These are phyloP conservation scores for Aspergillus tamarii DNA, from an alignment of 2,329 filamentous ascomycete species.

Conservation along the genomic window DNA sequence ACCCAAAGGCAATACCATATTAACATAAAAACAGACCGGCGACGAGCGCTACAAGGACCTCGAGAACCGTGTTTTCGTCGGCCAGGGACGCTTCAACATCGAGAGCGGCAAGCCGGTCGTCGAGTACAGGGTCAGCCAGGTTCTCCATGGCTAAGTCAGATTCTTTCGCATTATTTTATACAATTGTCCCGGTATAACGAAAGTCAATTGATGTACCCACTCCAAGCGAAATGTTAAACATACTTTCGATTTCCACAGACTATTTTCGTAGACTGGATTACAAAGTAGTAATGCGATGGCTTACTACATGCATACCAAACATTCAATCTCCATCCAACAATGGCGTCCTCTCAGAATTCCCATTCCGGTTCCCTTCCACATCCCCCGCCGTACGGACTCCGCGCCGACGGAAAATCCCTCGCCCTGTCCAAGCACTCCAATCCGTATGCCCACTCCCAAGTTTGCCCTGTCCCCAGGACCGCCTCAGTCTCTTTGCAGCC, in stretches of 20 bases:
- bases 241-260: neutral
- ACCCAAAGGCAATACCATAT: neutral
- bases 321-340: conserved; percentile 23
- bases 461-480: conserved; percentile 18
- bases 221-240: neutral
- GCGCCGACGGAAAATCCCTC: neutral
- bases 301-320: too few relatives aligned
- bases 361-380: conserved; percentile 8
- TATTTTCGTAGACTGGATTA: neutral
- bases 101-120: conserved; percentile 43
- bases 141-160: conserved; percentile 28
- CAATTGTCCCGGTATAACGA: neutral
- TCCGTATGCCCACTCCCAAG: neutral
- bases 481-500: conserved; percentile 16
- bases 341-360: conserved; percentile 28
- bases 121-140: conserved; percentile 48
- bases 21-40: conserved; percentile 38
- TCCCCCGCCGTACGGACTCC: conserved; percentile 12
- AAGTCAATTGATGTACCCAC: neutral
- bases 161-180: neutral
- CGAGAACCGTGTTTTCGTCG: conserved; percentile 46
- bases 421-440: neutral
- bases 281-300: neutral
- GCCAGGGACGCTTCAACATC: conserved; percentile 43
- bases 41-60: conserved; percentile 45